Conservation (phyloP, 176 grass and related monocot genomes). For the Oryza glaberrima region DNA sequence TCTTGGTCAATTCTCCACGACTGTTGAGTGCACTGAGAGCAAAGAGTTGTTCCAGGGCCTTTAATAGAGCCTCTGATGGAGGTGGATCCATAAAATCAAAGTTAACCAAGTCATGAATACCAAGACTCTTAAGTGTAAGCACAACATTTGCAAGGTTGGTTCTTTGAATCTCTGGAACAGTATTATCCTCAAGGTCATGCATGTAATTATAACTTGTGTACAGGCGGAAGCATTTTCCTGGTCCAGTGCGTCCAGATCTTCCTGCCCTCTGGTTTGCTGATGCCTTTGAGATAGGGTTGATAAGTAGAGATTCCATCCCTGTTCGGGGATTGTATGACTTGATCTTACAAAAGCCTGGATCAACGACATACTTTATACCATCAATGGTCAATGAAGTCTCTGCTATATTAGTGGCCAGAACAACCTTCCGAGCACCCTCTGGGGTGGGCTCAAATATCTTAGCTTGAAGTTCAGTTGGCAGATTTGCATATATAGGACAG, state of each 20-base stretch:
- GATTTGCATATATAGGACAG: constrained; percentile 92
- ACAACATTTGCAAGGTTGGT: constrained; percentile 95
- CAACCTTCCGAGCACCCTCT: constrained; percentile 86
- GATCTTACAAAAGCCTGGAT: constrained; percentile 96
- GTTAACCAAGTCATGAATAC: constrained; percentile 96
- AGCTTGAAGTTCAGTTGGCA: constrained; percentile 92
- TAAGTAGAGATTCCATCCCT: constrained; percentile 85
- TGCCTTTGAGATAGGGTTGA: constrained; percentile 94
- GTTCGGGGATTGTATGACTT: constrained; percentile 93
- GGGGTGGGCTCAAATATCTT: constrained; percentile 98
- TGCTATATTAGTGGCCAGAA: constrained; percentile 93
- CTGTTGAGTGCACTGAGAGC: constrained; percentile 89
- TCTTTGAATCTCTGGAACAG: constrained; percentile 88
- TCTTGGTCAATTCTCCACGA: constrained; percentile 92
- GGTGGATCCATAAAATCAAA: constrained; percentile 99
- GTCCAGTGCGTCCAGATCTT: constrained; percentile 90
- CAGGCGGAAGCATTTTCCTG: constrained; percentile 91
- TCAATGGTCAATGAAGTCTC: constrained; percentile 96
- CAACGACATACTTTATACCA: constrained; percentile 94
- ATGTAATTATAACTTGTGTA: constrained; percentile 89
- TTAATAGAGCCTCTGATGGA: constrained; percentile 83
- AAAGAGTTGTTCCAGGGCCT: constrained; percentile 94
- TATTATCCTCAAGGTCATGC: constrained; percentile 91
- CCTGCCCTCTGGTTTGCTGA: constrained; percentile 92
- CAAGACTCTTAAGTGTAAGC: constrained; percentile 88